Conservation (phyloP, 257 asterid species). For the Orobanche coerulescens region DNA sequence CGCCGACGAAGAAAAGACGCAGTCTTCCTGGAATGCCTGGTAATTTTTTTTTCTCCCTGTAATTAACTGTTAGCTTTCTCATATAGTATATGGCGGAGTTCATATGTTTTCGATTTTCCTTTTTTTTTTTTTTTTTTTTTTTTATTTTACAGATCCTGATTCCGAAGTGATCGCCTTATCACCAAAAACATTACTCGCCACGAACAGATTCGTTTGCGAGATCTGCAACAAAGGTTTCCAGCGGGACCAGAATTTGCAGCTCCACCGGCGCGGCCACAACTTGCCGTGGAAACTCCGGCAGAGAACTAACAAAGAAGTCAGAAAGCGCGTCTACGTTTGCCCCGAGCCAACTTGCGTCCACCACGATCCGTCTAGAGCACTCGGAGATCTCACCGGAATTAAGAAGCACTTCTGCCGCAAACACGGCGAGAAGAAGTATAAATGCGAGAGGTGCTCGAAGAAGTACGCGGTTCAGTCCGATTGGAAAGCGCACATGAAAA, state of each 20-base stretch:
- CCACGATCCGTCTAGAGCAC: slow-evolving; percentile 65
- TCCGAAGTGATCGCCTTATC: slow-evolving; percentile 80
- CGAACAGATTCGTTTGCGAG: slow-evolving; percentile 76
- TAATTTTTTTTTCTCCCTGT: slow-evolving; percentile 19
- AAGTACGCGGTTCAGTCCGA: slow-evolving; percentile 68
- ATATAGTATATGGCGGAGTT: too few species aligned
- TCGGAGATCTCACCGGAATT: slow-evolving; percentile 84
- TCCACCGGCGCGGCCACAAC: slow-evolving; percentile 80
- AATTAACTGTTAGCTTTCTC: too few species aligned
- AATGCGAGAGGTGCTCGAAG: slow-evolving; percentile 69
- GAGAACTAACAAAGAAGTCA: slow-evolving; percentile 41
- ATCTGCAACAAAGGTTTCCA: slow-evolving; percentile 81
- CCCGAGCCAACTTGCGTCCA: slow-evolving; percentile 61
- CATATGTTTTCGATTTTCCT: too few species aligned
- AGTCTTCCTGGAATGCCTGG: slow-evolving; percentile 85
- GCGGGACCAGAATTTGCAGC: slow-evolving; percentile 80
- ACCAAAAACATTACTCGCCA: slow-evolving; percentile 57
- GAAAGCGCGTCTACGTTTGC: slow-evolving; percentile 67
- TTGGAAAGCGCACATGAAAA: slow-evolving; percentile 85
- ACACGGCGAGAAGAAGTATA: slow-evolving; percentile 73
- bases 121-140: neutral
- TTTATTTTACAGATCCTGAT: slow-evolving; percentile 56
- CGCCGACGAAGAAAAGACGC: slow-evolving; percentile 43
- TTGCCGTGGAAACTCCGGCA: slow-evolving; percentile 87
- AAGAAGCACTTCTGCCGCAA: slow-evolving; percentile 76